phyloP scores from a whole-genome alignment of 768 basidiomycete species.

The Sarcodon aspratus region DNA sequence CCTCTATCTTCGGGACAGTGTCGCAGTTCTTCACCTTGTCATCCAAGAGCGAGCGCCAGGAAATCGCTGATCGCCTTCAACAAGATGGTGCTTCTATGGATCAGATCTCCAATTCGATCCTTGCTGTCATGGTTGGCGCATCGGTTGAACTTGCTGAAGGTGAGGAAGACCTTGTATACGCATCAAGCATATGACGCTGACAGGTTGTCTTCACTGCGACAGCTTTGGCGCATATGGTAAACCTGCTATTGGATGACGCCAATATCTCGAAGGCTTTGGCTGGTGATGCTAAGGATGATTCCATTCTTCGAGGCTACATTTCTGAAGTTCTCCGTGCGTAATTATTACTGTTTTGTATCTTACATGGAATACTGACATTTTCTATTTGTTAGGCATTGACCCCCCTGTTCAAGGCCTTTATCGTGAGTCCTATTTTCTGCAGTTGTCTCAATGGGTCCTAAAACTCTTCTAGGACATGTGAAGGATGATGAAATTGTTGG shows the following conservation, averaged over 20 bases:
- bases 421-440: constrained; percentile 28
- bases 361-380: constrained; percentile 3
- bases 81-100: constrained; percentile 46
- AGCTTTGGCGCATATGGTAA: constrained; percentile 1
- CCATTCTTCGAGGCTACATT: constrained; percentile 44
- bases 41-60: constrained; percentile 29
- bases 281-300: constrained; percentile 22
- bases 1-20: constrained; percentile 34
- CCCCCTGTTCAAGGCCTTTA: constrained; percentile 63
- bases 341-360: background rate
- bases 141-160: constrained; percentile 64
- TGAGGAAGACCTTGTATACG: constrained; percentile 14
- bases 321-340: constrained; percentile 61
- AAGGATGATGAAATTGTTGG: constrained; percentile 33
- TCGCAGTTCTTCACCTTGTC: constrained; percentile 36
- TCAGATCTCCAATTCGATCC: constrained; percentile 52
- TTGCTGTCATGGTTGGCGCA: constrained; percentile 59
- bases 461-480: constrained; percentile 27
- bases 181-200: constrained; percentile 17
- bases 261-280: constrained; percentile 23
- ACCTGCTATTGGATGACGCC: background rate
- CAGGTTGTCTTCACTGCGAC: constrained; percentile 6
- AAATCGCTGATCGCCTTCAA: constrained; percentile 45
- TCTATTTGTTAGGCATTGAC: constrained; percentile 40
- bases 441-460: background rate